Base-by-base conservation (phyloP, 31 red algal genomes). In the Bonnemaisonia californica region DNA sequence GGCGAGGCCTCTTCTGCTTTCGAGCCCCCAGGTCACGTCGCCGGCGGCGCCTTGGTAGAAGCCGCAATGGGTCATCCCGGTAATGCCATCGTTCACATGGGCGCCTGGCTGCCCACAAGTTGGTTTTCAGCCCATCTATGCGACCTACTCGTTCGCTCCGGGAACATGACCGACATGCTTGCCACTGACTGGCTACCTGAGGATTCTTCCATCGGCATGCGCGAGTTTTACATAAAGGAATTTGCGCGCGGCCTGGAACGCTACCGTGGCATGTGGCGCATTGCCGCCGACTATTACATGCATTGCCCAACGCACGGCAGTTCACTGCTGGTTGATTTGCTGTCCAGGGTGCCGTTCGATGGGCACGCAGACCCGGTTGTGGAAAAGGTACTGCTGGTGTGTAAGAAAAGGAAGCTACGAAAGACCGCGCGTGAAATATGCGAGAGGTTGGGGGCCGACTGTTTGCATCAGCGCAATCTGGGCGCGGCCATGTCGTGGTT, bases 101-200 rank as follows among this genome's bases (percentile, higher is more conserved):
- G 72, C 30, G 79, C 71, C 11, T 54, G 57, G 22, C 32, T 88
- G 13, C 79, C 82, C 9, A 74, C 84, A 0, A 68, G 61, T 23
- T 94, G 83, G 83, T 88, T 88, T 57, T 76, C 83, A 41, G 84
- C 84, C 7, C 91, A 94, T 71, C 79, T 94, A 38, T 74, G 83
- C 42, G 91, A 94, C 31, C 33, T 94, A 30, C 74, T 94, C 16
- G 66, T 94, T 3, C 84, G 54, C 12, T 59, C 71, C 30, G 83
- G 84, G 11, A 42, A 73, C 21, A 40, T 80, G 38, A 51, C 58
- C 51, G 69, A 58, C 29, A 54, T 13, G 16, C 45, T 57, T 29
- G 41, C 56, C 47, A 29, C 4, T 51, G 45, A 51, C 28, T 27
- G 24, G 68, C 42, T 34, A 33, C 35, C 41, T 16, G 77, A 81